Percentiles rank a stretch among this genome's conserved stretches.
Conservation (phyloP, 345 rosid species). For the Brassica nigra region DNA sequence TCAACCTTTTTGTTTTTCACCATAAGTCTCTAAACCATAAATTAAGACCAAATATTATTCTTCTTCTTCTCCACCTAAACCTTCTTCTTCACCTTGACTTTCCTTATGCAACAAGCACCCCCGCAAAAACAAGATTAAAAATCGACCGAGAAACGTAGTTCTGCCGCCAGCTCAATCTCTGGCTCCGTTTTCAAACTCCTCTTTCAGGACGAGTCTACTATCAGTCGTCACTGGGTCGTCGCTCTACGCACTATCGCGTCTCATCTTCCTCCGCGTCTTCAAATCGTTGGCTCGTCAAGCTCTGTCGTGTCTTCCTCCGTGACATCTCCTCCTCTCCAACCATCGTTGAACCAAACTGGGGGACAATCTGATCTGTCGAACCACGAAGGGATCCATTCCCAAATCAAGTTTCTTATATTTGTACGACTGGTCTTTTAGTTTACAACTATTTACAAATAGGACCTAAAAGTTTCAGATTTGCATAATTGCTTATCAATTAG, state of each 20-base stretch:
- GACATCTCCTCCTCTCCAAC: background rate
- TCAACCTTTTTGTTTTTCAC: no score
- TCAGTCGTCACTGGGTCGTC: background rate
- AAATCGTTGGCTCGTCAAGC: no score
- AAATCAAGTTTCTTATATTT: background rate
- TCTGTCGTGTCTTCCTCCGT: background rate
- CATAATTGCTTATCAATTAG: background rate
- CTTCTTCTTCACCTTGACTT: no score
- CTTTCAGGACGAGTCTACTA: background rate
- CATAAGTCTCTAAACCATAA: no score
- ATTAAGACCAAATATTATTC: no score
- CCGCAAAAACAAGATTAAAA: no score
- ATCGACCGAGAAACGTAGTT: no score
- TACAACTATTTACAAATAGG: background rate
- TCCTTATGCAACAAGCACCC: no score
- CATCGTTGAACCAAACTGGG: background rate
- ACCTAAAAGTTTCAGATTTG: background rate
- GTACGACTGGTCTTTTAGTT: background rate
- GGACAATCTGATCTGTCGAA: background rate
- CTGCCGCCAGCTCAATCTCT: background rate
- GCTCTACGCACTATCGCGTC: no score
- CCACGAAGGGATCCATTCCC: background rate
- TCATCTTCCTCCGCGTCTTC: no score
- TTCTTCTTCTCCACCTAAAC: no score
- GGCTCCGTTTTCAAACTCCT: background rate